Conservation (phyloP, 176 grass and related monocot species). For the Otatea glauca region DNA sequence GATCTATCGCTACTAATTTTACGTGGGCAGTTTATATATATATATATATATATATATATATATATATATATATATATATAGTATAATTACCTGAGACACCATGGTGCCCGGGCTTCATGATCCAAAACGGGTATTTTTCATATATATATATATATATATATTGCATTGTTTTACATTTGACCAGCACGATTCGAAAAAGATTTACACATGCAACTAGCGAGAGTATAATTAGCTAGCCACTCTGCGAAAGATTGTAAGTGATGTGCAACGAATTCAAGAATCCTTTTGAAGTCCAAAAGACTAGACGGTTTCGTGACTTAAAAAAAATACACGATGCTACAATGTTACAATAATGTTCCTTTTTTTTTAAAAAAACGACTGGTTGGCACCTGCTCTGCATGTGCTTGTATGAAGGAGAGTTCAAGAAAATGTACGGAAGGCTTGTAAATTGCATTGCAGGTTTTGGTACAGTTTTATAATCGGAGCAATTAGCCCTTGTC, state of each 20-base stretch:
- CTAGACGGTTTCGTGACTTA: too few species aligned
- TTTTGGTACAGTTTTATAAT: not conserved
- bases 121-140: too few species aligned
- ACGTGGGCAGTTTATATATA: not conserved
- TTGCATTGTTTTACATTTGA: not conserved
- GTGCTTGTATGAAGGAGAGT: not conserved
- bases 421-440: not conserved
- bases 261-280: slow-evolving; percentile 5
- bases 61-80: too few species aligned
- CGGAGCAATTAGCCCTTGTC: too few species aligned
- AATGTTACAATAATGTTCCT: too few species aligned
- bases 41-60: too few species aligned
- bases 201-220: not conserved
- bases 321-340: not conserved
- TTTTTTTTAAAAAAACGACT: too few species aligned
- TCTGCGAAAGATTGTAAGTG: not conserved
- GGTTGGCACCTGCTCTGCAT: too few species aligned
- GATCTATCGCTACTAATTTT: not conserved
- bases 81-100: too few species aligned
- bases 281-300: not conserved
- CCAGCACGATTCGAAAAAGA: not conserved
- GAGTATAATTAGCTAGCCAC: not conserved
- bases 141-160: too few species aligned
- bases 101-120: too few species aligned
- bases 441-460: not conserved